phyloP scores from a whole-genome alignment of 306 rosid genomes.

The Trichosanthes truncata region DNA sequence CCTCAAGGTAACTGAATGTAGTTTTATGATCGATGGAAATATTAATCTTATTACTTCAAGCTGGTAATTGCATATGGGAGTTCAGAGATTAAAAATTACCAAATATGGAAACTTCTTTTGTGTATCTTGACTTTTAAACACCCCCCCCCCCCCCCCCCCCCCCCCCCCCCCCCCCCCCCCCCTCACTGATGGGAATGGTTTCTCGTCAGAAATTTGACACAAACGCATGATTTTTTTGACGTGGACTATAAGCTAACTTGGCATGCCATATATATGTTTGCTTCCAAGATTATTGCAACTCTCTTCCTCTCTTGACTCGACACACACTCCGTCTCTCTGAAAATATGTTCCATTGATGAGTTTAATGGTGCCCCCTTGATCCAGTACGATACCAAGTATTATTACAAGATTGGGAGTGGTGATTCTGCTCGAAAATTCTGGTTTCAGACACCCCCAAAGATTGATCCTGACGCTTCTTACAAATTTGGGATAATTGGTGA shows the following conservation, averaged over 20 bases:
- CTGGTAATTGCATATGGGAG: neutral
- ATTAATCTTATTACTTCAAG: neutral
- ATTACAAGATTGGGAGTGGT: constrained; percentile 74
- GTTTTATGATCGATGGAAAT: constrained; percentile 1
- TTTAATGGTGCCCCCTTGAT: constrained; percentile 20
- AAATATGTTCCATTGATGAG: constrained; percentile 2
- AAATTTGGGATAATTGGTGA: constrained; percentile 89
- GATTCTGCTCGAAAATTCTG: constrained; percentile 84
- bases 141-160: no score
- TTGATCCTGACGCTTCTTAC: constrained; percentile 62
- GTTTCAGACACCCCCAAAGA: constrained; percentile 70
- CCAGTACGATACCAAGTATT: constrained; percentile 74
- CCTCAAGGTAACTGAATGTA: constrained; percentile 47
- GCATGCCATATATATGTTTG: neutral
- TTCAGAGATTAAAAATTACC: neutral
- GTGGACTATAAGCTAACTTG: neutral
- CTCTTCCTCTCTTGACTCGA: neutral
- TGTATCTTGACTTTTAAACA: neutral
- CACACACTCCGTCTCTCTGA: neutral
- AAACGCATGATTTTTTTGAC: neutral
- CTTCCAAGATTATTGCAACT: neutral
- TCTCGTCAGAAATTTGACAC: neutral
- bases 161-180: no score
- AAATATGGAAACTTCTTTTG: neutral
- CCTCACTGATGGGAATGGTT: neutral